Conservation (phyloP, 305 asterid species). For the Fraxinus angustifolia region DNA sequence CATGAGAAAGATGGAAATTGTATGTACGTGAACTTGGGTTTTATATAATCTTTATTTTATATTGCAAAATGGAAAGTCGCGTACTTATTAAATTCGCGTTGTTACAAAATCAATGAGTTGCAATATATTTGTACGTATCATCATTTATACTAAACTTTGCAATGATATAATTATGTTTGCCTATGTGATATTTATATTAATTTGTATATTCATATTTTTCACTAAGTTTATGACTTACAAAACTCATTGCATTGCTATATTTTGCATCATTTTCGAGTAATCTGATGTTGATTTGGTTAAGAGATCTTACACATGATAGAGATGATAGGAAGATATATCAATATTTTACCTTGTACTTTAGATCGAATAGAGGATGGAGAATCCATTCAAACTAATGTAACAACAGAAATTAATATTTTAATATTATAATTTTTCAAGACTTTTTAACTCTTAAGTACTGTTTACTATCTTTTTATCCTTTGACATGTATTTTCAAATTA, state of each 20-base stretch:
- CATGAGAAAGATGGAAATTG: constrained; percentile 4
- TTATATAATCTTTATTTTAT: background rate
- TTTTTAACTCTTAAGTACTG: background rate
- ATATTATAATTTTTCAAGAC: background rate
- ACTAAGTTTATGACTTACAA: background rate
- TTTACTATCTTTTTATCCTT: background rate
- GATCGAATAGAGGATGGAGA: background rate
- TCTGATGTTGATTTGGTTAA: background rate
- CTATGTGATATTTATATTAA: background rate
- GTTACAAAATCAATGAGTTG: background rate
- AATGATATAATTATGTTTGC: background rate
- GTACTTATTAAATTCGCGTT: background rate
- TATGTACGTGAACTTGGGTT: background rate
- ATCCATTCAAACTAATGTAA: background rate
- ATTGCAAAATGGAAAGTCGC: background rate
- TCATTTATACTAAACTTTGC: background rate
- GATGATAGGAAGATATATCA: background rate
- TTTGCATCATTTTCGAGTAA: background rate
- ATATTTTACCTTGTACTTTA: background rate
- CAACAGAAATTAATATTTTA: background rate
- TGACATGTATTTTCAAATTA: background rate
- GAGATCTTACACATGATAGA: background rate
- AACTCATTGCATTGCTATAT: background rate
- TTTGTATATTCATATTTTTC: background rate
- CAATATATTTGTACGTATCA: background rate